Conservation (phyloP, 257 asterid species). For the Paulownia fortunei region DNA sequence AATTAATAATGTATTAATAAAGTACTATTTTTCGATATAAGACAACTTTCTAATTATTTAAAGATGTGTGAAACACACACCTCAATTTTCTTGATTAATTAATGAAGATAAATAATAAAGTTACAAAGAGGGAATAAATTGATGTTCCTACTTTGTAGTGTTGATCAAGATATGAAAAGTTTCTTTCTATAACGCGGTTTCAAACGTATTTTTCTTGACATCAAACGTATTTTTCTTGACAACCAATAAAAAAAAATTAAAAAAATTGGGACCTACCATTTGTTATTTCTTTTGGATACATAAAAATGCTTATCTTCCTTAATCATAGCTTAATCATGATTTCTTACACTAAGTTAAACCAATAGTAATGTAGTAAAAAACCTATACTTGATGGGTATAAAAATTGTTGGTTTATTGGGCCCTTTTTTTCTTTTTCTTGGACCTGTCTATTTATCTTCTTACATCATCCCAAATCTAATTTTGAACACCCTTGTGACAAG, state of each 20-base stretch:
- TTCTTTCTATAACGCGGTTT: neutral
- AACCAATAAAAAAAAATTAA: neutral
- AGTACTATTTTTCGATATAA: neutral
- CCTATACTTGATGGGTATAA: neutral
- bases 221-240: neutral
- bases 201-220: no score
- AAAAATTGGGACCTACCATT: conserved; percentile 9
- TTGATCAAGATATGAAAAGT: neutral
- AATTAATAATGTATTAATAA: neutral
- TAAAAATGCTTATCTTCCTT: neutral
- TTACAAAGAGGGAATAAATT: neutral
- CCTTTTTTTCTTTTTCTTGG: neutral
- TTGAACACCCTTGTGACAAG: neutral
- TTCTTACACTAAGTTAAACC: neutral
- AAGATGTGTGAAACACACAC: neutral
- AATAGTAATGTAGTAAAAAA: neutral
- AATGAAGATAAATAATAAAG: neutral
- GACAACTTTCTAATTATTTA: neutral
- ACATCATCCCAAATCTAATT: neutral
- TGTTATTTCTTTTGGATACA: neutral
- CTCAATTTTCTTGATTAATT: neutral
- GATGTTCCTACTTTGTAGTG: neutral
- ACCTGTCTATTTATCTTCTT: neutral
- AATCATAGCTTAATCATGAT: conserved; percentile 27
- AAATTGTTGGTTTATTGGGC: neutral